Conservation (phyloP, 805 yeast species). For the Kodamaea nitidulidarum region DNA sequence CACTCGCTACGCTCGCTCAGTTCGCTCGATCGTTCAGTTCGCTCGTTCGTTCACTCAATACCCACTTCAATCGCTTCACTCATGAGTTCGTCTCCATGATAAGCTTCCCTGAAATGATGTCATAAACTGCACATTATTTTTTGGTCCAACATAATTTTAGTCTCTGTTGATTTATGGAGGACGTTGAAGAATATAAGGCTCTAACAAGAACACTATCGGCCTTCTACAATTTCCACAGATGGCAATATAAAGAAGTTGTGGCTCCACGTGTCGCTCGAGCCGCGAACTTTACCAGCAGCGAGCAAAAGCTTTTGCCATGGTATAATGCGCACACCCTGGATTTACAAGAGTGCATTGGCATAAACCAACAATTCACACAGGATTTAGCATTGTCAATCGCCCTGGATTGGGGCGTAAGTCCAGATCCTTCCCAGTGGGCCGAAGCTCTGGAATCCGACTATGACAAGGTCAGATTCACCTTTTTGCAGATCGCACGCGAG, state of each 20-base stretch:
- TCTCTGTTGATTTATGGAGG: too few species aligned
- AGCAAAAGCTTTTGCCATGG: conserved; percentile 48
- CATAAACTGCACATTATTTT: too few species aligned
- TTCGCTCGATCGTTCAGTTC: too few species aligned
- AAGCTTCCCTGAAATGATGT: too few species aligned
- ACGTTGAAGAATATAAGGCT: conserved; percentile 32
- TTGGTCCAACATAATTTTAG: too few species aligned
- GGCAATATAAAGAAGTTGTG: conserved; percentile 31
- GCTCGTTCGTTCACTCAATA: too few species aligned
- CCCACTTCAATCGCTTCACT: too few species aligned
- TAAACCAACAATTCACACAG: conserved; percentile 43
- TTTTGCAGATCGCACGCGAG: conserved; percentile 57
- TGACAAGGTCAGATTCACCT: conserved; percentile 53
- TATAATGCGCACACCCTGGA: conserved; percentile 38
- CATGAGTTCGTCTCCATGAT: too few species aligned
- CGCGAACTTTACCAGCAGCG: conserved; percentile 33
- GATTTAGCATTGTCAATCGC: conserved; percentile 43
- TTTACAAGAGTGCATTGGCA: conserved; percentile 39
- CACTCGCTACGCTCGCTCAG: too few species aligned
- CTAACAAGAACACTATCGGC: conserved; percentile 36
- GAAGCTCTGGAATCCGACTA: conserved; percentile 40
- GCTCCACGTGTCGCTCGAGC: conserved; percentile 28
- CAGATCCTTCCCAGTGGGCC: conserved; percentile 40
- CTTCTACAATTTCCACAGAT: conserved; percentile 29
- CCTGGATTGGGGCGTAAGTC: conserved; percentile 46